phyloP scores from a whole-genome alignment of 192 early-diverging fungal genomes.

The Umbelopsis vinacea region DNA sequence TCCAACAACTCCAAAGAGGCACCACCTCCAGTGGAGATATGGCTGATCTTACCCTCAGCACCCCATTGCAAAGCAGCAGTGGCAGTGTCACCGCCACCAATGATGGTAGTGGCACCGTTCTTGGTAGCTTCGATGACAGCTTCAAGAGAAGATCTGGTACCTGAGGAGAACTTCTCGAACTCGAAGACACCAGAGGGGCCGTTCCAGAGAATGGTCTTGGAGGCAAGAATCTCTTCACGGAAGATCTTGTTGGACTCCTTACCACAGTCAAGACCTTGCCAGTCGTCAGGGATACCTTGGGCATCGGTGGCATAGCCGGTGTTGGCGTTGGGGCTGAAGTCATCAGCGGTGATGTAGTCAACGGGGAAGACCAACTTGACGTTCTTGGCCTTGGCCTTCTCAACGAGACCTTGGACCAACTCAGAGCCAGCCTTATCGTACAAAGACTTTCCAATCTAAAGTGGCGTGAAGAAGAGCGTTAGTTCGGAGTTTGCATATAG shows the following conservation, averaged over 20 bases:
- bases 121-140: conserved; percentile 85
- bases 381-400: conserved; percentile 88
- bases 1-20: conserved; percentile 95
- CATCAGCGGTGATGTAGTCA: conserved; percentile 90
- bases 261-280: conserved; percentile 94
- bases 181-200: conserved; percentile 98
- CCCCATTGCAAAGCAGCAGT: conserved; percentile 92
- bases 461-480: not conserved
- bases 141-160: conserved; percentile 85
- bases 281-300: conserved; percentile 86
- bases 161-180: conserved; percentile 88
- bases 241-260: conserved; percentile 78
- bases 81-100: conserved; percentile 98
- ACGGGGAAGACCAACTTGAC: conserved; percentile 89
- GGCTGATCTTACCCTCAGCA: conserved; percentile 84
- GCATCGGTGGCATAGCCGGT: conserved; percentile 85
- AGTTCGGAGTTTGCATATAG: conserved; percentile 8
- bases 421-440: conserved; percentile 88
- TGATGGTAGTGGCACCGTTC: conserved; percentile 86
- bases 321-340: conserved; percentile 83
- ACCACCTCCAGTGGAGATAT: conserved; percentile 97
- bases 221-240: conserved; percentile 60
- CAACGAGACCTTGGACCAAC: conserved; percentile 80
- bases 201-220: conserved; percentile 99
- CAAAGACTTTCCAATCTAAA: conserved; percentile 90